Percentiles rank a stretch among this genome's conserved stretches.
Conservation (phyloP, 495 filamentous ascomycete species). For the Hapsidospora chrysogenum region DNA sequence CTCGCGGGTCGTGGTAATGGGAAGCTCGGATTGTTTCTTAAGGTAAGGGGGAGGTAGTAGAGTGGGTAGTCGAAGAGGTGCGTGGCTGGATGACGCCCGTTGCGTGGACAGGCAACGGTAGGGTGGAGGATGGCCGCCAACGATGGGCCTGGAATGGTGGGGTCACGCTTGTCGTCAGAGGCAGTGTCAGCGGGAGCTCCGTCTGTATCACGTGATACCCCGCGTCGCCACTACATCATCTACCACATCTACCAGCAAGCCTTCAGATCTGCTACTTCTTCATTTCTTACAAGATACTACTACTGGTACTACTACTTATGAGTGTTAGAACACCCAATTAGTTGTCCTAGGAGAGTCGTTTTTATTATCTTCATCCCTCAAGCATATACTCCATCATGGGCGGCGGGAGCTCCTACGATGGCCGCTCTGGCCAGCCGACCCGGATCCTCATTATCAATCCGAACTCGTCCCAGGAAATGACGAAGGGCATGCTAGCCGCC, state of each 20-base stretch:
- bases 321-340: too few relatives aligned
- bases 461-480: conserved; percentile 77
- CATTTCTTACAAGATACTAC: background rate
- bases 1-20: too few relatives aligned
- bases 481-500: conserved; percentile 49
- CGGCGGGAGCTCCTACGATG: too few relatives aligned
- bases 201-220: conserved; percentile 5
- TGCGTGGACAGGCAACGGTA: background rate
- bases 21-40: too few relatives aligned
- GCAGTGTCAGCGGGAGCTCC: background rate
- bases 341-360: too few relatives aligned
- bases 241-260: background rate
- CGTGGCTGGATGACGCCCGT: background rate
- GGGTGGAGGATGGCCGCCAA: background rate
- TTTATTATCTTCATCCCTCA: background rate
- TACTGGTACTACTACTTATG: too few relatives aligned
- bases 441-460: conserved; percentile 87
- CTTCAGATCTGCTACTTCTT: background rate
- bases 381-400: too few relatives aligned
- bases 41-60: too few relatives aligned
- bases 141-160: background rate
- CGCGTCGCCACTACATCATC: background rate
- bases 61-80: too few relatives aligned
- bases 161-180: conserved; percentile 2
- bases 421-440: too few relatives aligned